A percentile compares a stretch with the other conserved stretches of the same genome.
phyloP scores from a whole-genome alignment of 805 yeast genomes.

The Sugiyamaella americana region DNA sequence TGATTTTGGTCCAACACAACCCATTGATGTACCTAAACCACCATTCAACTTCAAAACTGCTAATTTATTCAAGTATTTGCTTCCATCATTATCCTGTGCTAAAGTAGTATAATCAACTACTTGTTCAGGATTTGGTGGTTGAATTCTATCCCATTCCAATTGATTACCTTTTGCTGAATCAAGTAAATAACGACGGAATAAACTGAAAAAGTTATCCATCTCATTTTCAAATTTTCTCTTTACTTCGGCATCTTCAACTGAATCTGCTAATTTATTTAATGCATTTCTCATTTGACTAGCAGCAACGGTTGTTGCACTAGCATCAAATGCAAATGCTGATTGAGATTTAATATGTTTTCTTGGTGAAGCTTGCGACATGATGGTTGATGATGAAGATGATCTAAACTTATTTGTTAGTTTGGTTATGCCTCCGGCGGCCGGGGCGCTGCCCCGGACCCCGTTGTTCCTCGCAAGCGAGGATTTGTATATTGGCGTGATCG shows the following conservation, averaged over 20 bases:
- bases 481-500: background rate
- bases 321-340: slow-evolving; percentile 79
- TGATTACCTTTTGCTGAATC: slow-evolving; percentile 84
- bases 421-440: background rate
- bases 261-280: slow-evolving; percentile 79
- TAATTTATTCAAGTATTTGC: slow-evolving; percentile 62
- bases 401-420: background rate
- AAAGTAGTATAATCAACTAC: slow-evolving; percentile 72
- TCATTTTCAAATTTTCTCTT: slow-evolving; percentile 68
- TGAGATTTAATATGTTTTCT: slow-evolving; percentile 66
- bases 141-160: slow-evolving; percentile 91
- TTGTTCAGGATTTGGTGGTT: slow-evolving; percentile 83
- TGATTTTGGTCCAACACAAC: slow-evolving; percentile 98
- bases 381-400: too few species aligned
- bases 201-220: slow-evolving; percentile 89
- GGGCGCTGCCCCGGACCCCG: slow-evolving; percentile 1
- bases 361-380: slow-evolving; percentile 18
- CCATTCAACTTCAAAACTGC: slow-evolving; percentile 97
- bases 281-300: slow-evolving; percentile 98
- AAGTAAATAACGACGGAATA: slow-evolving; percentile 84
- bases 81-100: slow-evolving; percentile 26
- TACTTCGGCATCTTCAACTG: slow-evolving; percentile 46
- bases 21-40: slow-evolving; percentile 99
- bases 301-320: slow-evolving; percentile 89
- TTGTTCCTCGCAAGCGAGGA: background rate